Percentiles rank a stretch among this genome's conserved stretches.
Conservation (phyloP, 1,139 yeast genomes). For the Yamadazyma conglobata region DNA sequence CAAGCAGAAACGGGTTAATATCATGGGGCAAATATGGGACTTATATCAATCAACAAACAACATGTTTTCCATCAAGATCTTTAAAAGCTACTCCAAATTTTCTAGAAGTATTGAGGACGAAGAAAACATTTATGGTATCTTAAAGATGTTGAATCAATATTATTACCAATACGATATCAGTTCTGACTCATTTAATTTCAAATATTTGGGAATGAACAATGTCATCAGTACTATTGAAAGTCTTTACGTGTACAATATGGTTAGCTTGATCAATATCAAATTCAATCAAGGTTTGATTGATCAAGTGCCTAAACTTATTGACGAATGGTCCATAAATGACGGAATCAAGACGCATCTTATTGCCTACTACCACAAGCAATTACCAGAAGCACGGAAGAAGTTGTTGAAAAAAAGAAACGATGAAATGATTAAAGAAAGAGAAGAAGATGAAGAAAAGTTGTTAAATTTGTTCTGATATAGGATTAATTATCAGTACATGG, state of each 20-base stretch:
- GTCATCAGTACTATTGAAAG: constrained; percentile 4
- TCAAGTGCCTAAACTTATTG: constrained; percentile 31
- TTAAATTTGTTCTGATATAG: constrained; percentile 30
- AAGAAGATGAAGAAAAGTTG: constrained; percentile 30
- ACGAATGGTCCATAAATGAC: constrained; percentile 37
- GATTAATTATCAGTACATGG: no score
- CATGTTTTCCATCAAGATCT: constrained; percentile 24
- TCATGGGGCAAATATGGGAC: constrained; percentile 33
- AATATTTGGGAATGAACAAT: constrained; percentile 10
- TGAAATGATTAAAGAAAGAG: constrained; percentile 24
- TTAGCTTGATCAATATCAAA: constrained; percentile 26
- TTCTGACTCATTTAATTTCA: constrained; percentile 25
- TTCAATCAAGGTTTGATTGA: constrained; percentile 20
- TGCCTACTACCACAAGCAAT: constrained; percentile 17
- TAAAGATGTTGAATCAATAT: constrained; percentile 21
- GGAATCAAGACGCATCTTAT: constrained; percentile 24
- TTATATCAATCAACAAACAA: constrained; percentile 24
- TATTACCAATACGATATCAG: constrained; percentile 21
- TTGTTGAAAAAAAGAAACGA: constrained; percentile 28
- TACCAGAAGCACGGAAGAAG: constrained; percentile 21
- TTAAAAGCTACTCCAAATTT: constrained; percentile 22
- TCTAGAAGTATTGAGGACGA: constrained; percentile 20
- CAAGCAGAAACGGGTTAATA: constrained; percentile 22
- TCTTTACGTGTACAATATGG: constrained; percentile 27
- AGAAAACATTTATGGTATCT: constrained; percentile 20